These are phyloP conservation scores for Leishmania tropica DNA, from an alignment of 208 protist genomes.

Conservation along the genomic window DNA sequence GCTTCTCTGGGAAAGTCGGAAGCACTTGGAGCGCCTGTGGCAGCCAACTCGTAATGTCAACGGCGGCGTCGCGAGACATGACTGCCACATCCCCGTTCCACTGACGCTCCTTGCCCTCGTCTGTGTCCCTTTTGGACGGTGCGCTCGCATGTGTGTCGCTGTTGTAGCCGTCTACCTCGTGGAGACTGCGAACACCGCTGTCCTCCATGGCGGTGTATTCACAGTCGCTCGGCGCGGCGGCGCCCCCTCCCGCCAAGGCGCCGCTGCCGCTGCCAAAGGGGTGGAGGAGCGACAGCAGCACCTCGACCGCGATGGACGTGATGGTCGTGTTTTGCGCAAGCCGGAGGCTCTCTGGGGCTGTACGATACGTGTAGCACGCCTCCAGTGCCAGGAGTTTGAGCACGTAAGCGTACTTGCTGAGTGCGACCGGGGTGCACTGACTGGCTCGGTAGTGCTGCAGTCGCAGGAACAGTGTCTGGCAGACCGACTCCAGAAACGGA, in stretches of 20 bases:
- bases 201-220: slow-evolving; percentile 1
- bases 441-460: slow-evolving; percentile 58
- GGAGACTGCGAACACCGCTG: not conserved
- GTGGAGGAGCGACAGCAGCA: slow-evolving; percentile 56
- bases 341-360: slow-evolving; percentile 39
- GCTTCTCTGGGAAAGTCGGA: slow-evolving; percentile 57
- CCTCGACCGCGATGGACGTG: slow-evolving; percentile 41
- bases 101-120: not conserved
- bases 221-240: not conserved
- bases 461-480: slow-evolving; percentile 68
- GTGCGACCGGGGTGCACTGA: slow-evolving; percentile 47
- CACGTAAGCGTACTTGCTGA: slow-evolving; percentile 90
- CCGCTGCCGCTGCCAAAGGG: slow-evolving; percentile 8
- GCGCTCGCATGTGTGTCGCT: slow-evolving; percentile 1
- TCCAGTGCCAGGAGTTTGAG: slow-evolving; percentile 83
- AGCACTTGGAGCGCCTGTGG: slow-evolving; percentile 51
- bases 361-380: slow-evolving; percentile 49
- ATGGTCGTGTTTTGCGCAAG: slow-evolving; percentile 31
- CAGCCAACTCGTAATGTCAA: slow-evolving; percentile 71
- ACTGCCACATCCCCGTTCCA: slow-evolving; percentile 10
- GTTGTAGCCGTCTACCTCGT: slow-evolving; percentile 2
- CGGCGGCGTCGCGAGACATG: slow-evolving; percentile 23
- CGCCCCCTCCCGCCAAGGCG: not conserved
- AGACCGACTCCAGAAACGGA: slow-evolving; percentile 48
- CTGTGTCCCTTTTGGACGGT: not conserved